Conservation (phyloP, 306 rosid genomes). For the Malus orientalis region DNA sequence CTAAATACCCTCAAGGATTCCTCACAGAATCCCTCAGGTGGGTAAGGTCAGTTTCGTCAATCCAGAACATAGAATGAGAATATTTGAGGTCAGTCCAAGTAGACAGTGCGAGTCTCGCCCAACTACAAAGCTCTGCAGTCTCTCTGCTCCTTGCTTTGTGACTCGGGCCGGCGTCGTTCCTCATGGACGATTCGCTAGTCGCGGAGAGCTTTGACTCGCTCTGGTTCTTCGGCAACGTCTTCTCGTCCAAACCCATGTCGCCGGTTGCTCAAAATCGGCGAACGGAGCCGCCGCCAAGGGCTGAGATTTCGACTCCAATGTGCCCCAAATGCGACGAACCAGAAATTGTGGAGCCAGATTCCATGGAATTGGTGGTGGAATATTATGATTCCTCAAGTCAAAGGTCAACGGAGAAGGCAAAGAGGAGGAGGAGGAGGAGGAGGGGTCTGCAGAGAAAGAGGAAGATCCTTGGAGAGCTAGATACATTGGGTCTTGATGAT, state of each 20-base stretch:
- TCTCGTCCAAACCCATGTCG: conserved; percentile 22
- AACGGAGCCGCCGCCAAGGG: neutral
- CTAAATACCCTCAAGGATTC: neutral
- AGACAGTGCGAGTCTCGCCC: neutral
- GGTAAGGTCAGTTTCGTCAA: neutral
- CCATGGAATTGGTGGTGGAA: neutral
- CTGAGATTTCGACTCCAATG: neutral
- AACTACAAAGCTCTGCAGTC: neutral
- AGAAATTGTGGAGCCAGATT: neutral
- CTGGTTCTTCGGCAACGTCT: conserved; percentile 51
- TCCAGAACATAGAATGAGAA: neutral
- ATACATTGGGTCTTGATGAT: conserved; percentile 3
- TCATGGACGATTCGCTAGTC: conserved; percentile 40
- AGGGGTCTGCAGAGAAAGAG: conserved; percentile 1
- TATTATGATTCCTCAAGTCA: neutral
- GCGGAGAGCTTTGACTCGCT: conserved; percentile 37
- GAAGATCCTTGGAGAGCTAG: conserved; percentile 25
- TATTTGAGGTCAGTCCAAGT: conserved; percentile 12
- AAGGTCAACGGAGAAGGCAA: conserved; percentile 12
- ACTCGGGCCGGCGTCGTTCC: neutral
- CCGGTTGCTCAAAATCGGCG: conserved; percentile 3
- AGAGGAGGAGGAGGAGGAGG: conserved; percentile 8
- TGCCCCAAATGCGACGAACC: conserved; percentile 10
- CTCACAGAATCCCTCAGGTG: accelerated
- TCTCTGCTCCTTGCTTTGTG: neutral